A percentile compares a stretch with the other conserved stretches of the same genome.
Conservation (phyloP, 371 early-diverging fungal species). For the Mucor velutinosus region DNA sequence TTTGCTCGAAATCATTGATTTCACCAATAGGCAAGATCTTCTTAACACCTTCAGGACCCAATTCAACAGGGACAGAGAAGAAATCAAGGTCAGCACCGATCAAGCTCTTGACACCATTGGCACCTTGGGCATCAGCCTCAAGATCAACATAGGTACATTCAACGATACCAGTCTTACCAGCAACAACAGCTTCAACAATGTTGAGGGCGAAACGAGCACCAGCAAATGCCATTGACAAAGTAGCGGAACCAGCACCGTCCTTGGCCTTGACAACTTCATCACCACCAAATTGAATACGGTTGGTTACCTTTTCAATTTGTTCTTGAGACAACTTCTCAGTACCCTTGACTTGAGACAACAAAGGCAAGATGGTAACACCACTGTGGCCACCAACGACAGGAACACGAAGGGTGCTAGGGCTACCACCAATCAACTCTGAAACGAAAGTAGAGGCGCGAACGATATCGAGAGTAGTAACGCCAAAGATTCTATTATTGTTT, state of each 20-base stretch:
- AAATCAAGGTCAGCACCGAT: slow-evolving; percentile 63
- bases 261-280: slow-evolving; percentile 97
- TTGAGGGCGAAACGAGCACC: slow-evolving; percentile 84
- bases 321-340: slow-evolving; percentile 65
- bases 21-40: slow-evolving; percentile 73
- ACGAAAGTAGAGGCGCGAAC: slow-evolving; percentile 90
- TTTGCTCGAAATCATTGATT: slow-evolving; percentile 70
- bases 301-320: slow-evolving; percentile 74
- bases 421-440: slow-evolving; percentile 52
- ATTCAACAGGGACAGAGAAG: slow-evolving; percentile 85
- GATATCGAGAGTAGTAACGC: slow-evolving; percentile 90
- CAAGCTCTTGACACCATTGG: slow-evolving; percentile 54
- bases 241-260: slow-evolving; percentile 81
- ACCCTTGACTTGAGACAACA: slow-evolving; percentile 66
- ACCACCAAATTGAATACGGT: slow-evolving; percentile 93
- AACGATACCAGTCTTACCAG: slow-evolving; percentile 62
- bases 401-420: slow-evolving; percentile 63
- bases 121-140: slow-evolving; percentile 62
- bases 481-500: slow-evolving; percentile 63
- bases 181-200: slow-evolving; percentile 70
- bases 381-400: slow-evolving; percentile 94
- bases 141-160: slow-evolving; percentile 87
- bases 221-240: slow-evolving; percentile 91
- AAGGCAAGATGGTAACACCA: slow-evolving; percentile 87
- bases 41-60: slow-evolving; percentile 77